Base-by-base conservation (phyloP, 495 filamentous ascomycete genomes). In the Daldinia concentrica region DNA sequence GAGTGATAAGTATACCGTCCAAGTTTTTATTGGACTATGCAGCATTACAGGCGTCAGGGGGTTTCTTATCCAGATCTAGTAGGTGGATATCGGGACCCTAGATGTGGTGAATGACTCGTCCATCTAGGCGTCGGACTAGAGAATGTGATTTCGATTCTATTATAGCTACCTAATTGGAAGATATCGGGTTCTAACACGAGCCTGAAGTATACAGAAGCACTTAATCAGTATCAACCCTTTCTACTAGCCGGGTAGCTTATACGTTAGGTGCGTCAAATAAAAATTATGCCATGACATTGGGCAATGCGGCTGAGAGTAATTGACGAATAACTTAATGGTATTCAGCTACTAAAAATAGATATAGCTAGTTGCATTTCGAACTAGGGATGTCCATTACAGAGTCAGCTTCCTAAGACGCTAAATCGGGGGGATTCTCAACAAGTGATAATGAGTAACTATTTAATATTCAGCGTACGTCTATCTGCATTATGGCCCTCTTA, bases 51-150 rank as follows among this genome's bases (percentile, higher is more conserved):
- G 56, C 34, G 62, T 50, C 61, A 64, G 62, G 62, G 68, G 37
- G n/a, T n/a, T 60, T 12, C 7, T 52, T 67, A 36, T 43, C 69
- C 51, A 36, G 52, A 67, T 71, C 15, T 48, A 60, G 69, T 41
- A 67, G 63, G 63, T 71, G 69, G 69, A 34, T 62, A 62, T 62
- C 30, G 27, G 56, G 29, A 62, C 51, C 32, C 37, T 8, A 50
- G 22, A 24, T 58, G 58, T 50, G 26, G 37, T 29, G 67, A 64
- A 64, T 45, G 50, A 64, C 57, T 65, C 43, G 50, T 32, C 8
- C 8, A 34, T 34, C 32, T 34, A 2, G 9, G 6, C 12, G 19
- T 29, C 30, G 27, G 14, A 9, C 15, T 19, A 29, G 19, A 52
- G 26, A 45, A 52, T 14, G 6, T 15, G 50, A 52, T 3, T 19